These are phyloP conservation scores for Lichtheimia ornata DNA, from an alignment of 371 early-diverging fungal species.

Conservation along the genomic window DNA sequence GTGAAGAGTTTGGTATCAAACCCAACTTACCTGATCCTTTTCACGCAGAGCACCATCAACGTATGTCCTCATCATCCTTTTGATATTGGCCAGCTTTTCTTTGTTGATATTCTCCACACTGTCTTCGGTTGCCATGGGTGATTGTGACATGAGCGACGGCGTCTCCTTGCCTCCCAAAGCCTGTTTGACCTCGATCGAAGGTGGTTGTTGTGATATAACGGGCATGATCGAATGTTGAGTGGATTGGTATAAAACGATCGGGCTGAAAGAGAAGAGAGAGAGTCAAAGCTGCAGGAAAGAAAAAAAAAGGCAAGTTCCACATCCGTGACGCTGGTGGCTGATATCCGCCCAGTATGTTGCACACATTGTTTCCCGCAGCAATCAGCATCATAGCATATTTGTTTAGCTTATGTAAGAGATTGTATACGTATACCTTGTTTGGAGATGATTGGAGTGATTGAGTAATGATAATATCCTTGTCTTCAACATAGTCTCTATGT, in stretches of 20 bases:
- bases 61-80: conserved; percentile 46
- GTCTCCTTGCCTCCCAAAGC: neutral
- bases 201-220: neutral
- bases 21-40: conserved; percentile 46
- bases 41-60: conserved; percentile 44
- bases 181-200: conserved; percentile 1
- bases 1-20: neutral
- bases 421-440: no score
- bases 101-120: conserved; percentile 4
- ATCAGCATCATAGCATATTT: no score
- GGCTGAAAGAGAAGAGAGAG: neutral
- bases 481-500: no score
- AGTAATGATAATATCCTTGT: no score
- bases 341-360: no score
- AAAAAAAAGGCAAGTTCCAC: no score
- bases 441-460: no score
- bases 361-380: no score
- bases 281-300: neutral
- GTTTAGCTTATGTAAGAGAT: no score
- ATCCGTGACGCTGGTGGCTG: no score
- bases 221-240: conserved; percentile 3
- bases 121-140: neutral
- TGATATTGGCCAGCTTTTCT: conserved; percentile 28
- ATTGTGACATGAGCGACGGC: neutral
- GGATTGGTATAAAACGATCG: neutral